Evolutionary conservation across 768 basidiomycete genomes (phyloP).

Genomic region (Tricholoma flavovirens): DNA sequence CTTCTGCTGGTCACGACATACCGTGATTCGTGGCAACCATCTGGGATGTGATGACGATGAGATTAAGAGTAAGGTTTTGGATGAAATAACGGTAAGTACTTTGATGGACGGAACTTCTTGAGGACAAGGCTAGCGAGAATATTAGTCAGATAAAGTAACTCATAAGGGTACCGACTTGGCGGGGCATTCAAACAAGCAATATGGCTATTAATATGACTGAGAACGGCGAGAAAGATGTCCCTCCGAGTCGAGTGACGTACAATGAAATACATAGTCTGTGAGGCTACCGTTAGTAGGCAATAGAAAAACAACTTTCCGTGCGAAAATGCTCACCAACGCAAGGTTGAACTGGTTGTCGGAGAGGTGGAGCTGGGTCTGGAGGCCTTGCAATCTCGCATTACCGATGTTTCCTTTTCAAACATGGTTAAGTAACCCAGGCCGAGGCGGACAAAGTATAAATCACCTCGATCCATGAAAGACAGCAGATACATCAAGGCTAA

Average conservation of each 20-base stretch:
- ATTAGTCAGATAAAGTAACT: background rate
- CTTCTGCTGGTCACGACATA: conserved; percentile 21
- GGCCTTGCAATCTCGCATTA: conserved; percentile 63
- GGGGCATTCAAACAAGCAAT: conserved; percentile 63
- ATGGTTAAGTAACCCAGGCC: background rate
- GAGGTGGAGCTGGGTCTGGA: conserved; percentile 49
- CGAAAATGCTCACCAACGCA: conserved; percentile 43
- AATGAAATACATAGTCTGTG: conserved; percentile 66
- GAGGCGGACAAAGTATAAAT: conserved; percentile 3
- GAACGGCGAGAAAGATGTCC: background rate
- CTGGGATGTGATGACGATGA: conserved; percentile 20
- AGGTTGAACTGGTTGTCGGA: conserved; percentile 60
- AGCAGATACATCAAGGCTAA: conserved; percentile 55
- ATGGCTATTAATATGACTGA: conserved; percentile 32
- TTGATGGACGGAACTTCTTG: conserved; percentile 60
- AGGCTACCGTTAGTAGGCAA: background rate
- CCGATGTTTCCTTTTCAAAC: conserved; percentile 28
- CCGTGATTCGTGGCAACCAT: conserved; percentile 66
- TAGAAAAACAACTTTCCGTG: background rate
- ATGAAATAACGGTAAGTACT: conserved; percentile 24
- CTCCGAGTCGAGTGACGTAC: conserved; percentile 35
- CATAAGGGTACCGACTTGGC: conserved; percentile 45
- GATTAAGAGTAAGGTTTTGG: background rate
- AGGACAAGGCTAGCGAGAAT: conserved; percentile 39
- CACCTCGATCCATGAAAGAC: conserved; percentile 60